Evolutionary conservation across 768 basidiomycete genomes (phyloP), one percentile per base, ranked within the genome.

Genomic region (Leucocoprinus sp.): DNA sequence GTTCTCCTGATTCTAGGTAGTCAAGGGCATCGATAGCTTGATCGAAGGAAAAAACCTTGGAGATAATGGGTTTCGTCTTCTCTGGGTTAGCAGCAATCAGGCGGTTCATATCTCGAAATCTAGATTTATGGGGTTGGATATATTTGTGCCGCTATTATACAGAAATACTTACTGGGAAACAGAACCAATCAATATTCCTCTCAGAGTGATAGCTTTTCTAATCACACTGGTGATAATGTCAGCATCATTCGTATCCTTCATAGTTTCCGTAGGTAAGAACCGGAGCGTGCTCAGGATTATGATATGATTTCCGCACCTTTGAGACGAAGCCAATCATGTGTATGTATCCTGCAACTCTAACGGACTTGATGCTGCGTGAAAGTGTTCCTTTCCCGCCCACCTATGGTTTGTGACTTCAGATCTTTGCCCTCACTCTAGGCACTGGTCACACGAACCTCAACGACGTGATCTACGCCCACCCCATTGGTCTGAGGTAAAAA

Each of bases 21-120:
- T 60, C 57, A 55, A 72, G 79, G 0, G 80, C 80, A 39, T 70
- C 64, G 23, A 64, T 57, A 6, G 71, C 62, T 22, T 80, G 55
- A 34, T 74, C 71, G 52, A 79, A 82, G 17, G 64, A 45, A 63
- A 80, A 81, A 2, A 80, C 70, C 58, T 70, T 74, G 64, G 78
- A 72, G 22, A 80, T 57, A 21, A 75, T 64, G 0, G 78, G 78
- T 15, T 59, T 64, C 6, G 78, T 69, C 29, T 60, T 60, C 2
- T 57, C 55, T 8, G 61, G 61, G 17, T 66, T 60, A 3, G 70
- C 66, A 14, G 53, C 50, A 33, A 79, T 60, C 5, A 77, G 64
- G 15, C 64, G 61, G 55, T 67, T 70, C 72, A 78, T 70, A 35
- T 69, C 64, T 44, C 70, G 67, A 49, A 80, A 80, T 49, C 72